Evolutionary conservation across 148 eudicot species (phyloP), one percentile per base, ranked within the genome.

Genomic region (Hydrangea macrophylla): DNA sequence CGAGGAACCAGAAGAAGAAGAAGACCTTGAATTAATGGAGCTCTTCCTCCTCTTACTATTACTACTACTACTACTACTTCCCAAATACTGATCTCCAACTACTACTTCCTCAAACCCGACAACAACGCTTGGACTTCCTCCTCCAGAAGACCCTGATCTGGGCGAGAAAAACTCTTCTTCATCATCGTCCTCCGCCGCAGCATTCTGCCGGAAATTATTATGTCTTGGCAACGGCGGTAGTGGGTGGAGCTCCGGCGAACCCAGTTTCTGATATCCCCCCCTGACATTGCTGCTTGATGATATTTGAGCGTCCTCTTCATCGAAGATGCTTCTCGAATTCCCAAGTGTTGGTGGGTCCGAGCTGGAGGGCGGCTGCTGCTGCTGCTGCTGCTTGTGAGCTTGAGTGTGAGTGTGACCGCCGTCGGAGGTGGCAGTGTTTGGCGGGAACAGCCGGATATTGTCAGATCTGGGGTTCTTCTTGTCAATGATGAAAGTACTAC

Each of bases 241-340:
- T 0, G 98, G 98, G 9, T 67, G 83, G 58, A 93, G 89, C 78
- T 93, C 94, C 10, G 98, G 98, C 24, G 98, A 87, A 35, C 75
- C 83, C 22, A 84, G 58, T 23, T 72, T 72, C 10, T 75, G 68
- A 32, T 76, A 82, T 1, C 58, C 60, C 24, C 69, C 36, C 8
- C 24, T 24, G 15, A 74, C 39, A 45, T 40, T 44, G 50, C 64
- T 44, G 50, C 64, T 26, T 9, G 71, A 22, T n/a, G n/a, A n/a
- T n/a, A 30, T 69, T 60, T 0, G 54, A 4, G 37, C 55, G 25
- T 24, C 7, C 31, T 27, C 48, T 2, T 32, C 69, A 22, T 60
- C 62, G 0, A 63, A 60, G 26, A 39, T 7, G 56, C 73, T 77
- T 6, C 62, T 58, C 50, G 53, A 78, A 77, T 45, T 85, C 80